Evolutionary conservation across 257 asterid species (phyloP).

Genomic region (Jacaranda copaia): DNA sequence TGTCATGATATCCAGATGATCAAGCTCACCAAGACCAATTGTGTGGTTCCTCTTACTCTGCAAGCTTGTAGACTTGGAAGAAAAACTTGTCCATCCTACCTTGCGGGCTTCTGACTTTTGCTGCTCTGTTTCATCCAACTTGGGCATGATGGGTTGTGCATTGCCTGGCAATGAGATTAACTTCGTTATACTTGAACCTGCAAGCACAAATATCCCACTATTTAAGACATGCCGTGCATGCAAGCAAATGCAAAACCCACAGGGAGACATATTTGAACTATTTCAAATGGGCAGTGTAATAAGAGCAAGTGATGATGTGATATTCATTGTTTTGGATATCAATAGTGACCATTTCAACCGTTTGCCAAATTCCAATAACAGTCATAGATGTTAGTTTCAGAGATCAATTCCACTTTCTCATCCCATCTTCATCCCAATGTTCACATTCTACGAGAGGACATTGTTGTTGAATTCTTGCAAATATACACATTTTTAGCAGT

Average conservation of each 20-base stretch:
- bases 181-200: slow-evolving; percentile 51
- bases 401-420: neutral
- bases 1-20: slow-evolving; percentile 48
- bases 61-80: slow-evolving; percentile 40
- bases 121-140: slow-evolving; percentile 42
- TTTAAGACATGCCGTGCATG: neutral
- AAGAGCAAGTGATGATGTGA: neutral
- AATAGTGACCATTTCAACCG: neutral
- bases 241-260: neutral
- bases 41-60: slow-evolving; percentile 67
- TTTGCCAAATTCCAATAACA: neutral
- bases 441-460: neutral
- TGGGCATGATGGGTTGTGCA: slow-evolving; percentile 30
- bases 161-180: slow-evolving; percentile 39
- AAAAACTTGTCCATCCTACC: slow-evolving; percentile 35
- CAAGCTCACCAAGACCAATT: slow-evolving; percentile 65
- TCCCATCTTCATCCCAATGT: neutral
- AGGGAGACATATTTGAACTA: neutral
- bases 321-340: neutral
- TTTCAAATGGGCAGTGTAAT: neutral
- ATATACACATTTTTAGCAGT: neutral
- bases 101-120: slow-evolving; percentile 41
- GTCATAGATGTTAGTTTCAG: neutral
- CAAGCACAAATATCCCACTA: slow-evolving; percentile 21
- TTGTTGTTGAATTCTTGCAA: neutral